phyloP scores from a whole-genome alignment of 371 early-diverging fungal genomes.

The Parasitella parasitica region DNA sequence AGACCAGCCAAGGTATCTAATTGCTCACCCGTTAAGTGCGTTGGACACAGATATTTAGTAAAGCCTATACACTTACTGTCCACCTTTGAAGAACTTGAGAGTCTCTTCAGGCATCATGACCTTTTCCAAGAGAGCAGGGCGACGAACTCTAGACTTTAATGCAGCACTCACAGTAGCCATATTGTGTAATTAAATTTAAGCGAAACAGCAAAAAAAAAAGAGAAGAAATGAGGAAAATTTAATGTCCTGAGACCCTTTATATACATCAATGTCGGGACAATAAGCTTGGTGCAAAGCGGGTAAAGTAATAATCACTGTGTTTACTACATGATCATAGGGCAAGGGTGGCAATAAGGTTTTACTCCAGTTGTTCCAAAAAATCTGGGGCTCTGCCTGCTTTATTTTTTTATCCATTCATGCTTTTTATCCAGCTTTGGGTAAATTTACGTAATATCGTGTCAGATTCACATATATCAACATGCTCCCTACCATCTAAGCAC shows the following conservation, averaged over 20 bases:
- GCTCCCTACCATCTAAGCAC: no score
- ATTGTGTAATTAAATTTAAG: neutral
- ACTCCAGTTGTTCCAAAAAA: neutral
- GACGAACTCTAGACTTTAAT: slow-evolving; percentile 47
- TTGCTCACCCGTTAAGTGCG: no score
- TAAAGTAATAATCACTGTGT: neutral
- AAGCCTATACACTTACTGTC: slow-evolving; percentile 59
- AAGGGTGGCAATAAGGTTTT: neutral
- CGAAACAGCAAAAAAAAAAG: slow-evolving; percentile 6
- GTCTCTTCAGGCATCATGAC: slow-evolving; percentile 51
- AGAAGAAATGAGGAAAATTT: neutral
- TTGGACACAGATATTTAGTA: neutral
- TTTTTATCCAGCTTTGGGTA: neutral
- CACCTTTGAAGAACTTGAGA: slow-evolving; percentile 45
- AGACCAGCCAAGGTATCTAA: slow-evolving; percentile 52
- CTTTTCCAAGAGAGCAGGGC: slow-evolving; percentile 47
- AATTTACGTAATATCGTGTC: neutral
- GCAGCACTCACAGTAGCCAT: slow-evolving; percentile 50
- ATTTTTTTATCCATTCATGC: neutral
- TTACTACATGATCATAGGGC: slow-evolving; percentile 1
- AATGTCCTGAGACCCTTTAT: neutral
- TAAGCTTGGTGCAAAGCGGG: neutral
- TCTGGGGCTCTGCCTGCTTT: neutral
- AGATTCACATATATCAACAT: no score
- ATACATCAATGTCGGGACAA: neutral